Evolutionary conservation across 352 stramenopile genomes (phyloP).

Genomic region (Discostella stelligera): DNA sequence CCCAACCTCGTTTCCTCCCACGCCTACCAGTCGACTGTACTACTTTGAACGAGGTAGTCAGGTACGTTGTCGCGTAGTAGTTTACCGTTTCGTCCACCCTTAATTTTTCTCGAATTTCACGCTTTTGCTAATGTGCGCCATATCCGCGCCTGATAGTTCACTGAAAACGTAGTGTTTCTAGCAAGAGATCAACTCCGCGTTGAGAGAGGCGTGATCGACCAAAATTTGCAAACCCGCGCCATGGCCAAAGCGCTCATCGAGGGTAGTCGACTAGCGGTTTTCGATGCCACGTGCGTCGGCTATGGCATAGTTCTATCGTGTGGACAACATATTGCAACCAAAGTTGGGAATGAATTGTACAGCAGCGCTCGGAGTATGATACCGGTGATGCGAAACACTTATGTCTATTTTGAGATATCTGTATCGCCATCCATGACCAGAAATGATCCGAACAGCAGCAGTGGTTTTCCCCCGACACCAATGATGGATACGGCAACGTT

Average conservation of each 20-base stretch:
- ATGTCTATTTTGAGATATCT: conserved; percentile 84
- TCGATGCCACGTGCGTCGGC: conserved; percentile 68
- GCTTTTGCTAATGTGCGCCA: background rate
- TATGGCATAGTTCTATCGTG: conserved; percentile 78
- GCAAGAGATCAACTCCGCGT: conserved; percentile 84
- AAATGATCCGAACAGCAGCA: conserved; percentile 26
- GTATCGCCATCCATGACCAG: conserved; percentile 45
- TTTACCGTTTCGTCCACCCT: background rate
- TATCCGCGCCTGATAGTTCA: conserved; percentile 54
- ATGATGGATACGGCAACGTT: conserved; percentile 54
- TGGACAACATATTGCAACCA: conserved; percentile 82
- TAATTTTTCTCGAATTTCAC: background rate
- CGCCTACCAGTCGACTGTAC: conserved; percentile 78
- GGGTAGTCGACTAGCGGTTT: conserved; percentile 70
- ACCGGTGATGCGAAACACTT: conserved; percentile 83
- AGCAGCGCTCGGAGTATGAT: conserved; percentile 81
- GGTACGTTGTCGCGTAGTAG: background rate
- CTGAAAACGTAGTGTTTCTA: conserved; percentile 86
- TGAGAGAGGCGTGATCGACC: conserved; percentile 58
- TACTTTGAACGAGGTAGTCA: conserved; percentile 76
- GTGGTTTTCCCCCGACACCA: conserved; percentile 21
- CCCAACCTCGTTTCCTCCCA: conserved; percentile 86
- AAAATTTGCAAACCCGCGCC: conserved; percentile 74
- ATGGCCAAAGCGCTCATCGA: conserved; percentile 73
- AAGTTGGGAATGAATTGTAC: conserved; percentile 81